Evolutionary conservation across 192 early-diverging fungal species (phyloP).

Genomic region (Coemansia sp.): DNA sequence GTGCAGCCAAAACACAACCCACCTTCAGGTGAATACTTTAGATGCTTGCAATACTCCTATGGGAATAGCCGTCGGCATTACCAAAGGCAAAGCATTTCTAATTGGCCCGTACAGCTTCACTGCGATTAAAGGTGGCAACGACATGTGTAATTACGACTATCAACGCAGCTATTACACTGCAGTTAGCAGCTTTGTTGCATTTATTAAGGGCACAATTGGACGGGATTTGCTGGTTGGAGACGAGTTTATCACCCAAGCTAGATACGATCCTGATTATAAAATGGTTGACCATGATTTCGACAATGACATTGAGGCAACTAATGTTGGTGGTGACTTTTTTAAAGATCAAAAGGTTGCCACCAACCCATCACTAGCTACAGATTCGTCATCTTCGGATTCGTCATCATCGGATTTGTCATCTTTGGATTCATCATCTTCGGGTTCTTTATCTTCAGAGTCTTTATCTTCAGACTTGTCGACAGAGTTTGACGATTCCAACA

Average conservation of each 20-base stretch:
- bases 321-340: background rate
- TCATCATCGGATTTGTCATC: background rate
- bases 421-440: background rate
- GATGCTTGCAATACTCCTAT: background rate
- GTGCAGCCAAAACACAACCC: background rate
- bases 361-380: background rate
- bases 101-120: conserved; percentile 23
- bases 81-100: conserved; percentile 3
- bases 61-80: background rate
- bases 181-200: background rate
- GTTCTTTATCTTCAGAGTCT: background rate
- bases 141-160: conserved; percentile 10
- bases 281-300: background rate
- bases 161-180: conserved; percentile 14
- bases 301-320: background rate
- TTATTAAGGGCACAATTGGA: background rate
- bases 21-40: background rate
- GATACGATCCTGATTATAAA: background rate
- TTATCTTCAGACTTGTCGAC: too few species aligned
- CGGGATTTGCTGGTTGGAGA: background rate
- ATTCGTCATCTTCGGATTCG: background rate
- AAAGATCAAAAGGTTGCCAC: background rate
- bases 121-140: conserved; percentile 5
- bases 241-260: background rate
- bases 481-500: background rate